Percentiles rank a stretch among this genome's conserved stretches.
phyloP scores from a whole-genome alignment of 1,139 yeast genomes.

The Pichia sp. region DNA sequence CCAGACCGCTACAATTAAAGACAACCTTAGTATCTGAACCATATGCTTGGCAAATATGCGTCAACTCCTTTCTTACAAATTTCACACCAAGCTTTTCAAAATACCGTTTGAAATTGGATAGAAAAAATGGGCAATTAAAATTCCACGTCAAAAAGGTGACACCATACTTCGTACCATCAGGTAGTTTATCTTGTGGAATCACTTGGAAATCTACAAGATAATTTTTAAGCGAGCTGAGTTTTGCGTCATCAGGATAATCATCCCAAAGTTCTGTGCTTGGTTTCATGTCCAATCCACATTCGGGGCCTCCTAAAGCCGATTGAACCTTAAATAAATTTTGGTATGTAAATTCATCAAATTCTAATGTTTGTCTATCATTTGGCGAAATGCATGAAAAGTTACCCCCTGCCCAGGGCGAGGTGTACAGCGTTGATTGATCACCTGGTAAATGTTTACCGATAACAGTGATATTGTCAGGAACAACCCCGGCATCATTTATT shows the following conservation, averaged over 20 bases:
- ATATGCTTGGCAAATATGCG: conserved; percentile 50
- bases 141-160: conserved; percentile 51
- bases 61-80: conserved; percentile 35
- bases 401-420: conserved; percentile 82
- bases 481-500: conserved; percentile 34
- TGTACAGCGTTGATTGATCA: conserved; percentile 58
- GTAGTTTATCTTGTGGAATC: conserved; percentile 30
- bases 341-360: conserved; percentile 50
- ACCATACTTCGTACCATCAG: conserved; percentile 45
- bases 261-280: conserved; percentile 54
- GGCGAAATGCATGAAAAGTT: conserved; percentile 62
- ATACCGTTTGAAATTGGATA: conserved; percentile 36
- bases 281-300: conserved; percentile 46
- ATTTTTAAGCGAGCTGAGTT: conserved; percentile 35
- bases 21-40: conserved; percentile 33
- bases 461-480: conserved; percentile 42
- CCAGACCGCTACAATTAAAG: conserved; percentile 66
- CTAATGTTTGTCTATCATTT: conserved; percentile 41
- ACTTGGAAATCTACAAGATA: conserved; percentile 39
- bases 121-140: conserved; percentile 57
- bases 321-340: conserved; percentile 36
- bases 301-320: conserved; percentile 39
- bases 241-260: conserved; percentile 31
- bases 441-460: conserved; percentile 65
- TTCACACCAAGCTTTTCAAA: conserved; percentile 40